Evolutionary conservation across 2,329 filamentous ascomycete genomes (phyloP).

Genomic region (Aureobasidium subglaciale): DNA sequence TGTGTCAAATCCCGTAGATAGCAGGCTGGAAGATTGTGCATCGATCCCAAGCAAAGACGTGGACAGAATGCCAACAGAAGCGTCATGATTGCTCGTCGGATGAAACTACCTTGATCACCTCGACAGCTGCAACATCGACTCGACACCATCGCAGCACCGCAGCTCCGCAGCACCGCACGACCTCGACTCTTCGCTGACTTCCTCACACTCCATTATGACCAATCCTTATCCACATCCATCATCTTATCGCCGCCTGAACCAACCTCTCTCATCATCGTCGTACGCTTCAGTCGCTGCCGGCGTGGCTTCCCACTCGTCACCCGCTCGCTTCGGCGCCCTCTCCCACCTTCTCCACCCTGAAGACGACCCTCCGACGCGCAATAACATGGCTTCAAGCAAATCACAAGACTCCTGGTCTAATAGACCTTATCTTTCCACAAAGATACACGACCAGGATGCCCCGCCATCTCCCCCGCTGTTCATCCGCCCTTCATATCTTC

Average conservation of each 20-base stretch:
- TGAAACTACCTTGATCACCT: constrained; percentile 10
- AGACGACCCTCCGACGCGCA: constrained; percentile 19
- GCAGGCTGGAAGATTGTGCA: not conserved
- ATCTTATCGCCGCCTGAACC: constrained; percentile 32
- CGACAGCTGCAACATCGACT: not conserved
- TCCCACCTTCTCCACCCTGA: constrained; percentile 42
- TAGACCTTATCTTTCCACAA: not conserved
- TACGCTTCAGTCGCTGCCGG: constrained; percentile 54
- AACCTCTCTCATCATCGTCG: constrained; percentile 35
- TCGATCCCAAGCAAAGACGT: not conserved
- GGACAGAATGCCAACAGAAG: not conserved
- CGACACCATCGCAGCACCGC: not conserved
- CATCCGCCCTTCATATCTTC: constrained; percentile 80
- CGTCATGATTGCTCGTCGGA: constrained; percentile 8
- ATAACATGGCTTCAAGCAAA: constrained; percentile 1
- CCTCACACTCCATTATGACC: constrained; percentile 31
- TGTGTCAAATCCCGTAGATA: not conserved
- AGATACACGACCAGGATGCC: not conserved
- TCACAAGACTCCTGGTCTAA: not conserved
- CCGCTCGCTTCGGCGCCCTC: constrained; percentile 38
- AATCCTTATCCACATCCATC: constrained; percentile 32
- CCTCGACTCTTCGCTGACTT: not conserved
- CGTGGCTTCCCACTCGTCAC: constrained; percentile 23
- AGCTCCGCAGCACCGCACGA: not conserved
- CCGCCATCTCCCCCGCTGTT: constrained; percentile 42